A percentile compares a stretch with the other conserved stretches of the same genome.
These are phyloP conservation scores for Retiboletus flavoniger DNA, from an alignment of 1,284 basidiomycete genomes.

Conservation along the genomic window DNA sequence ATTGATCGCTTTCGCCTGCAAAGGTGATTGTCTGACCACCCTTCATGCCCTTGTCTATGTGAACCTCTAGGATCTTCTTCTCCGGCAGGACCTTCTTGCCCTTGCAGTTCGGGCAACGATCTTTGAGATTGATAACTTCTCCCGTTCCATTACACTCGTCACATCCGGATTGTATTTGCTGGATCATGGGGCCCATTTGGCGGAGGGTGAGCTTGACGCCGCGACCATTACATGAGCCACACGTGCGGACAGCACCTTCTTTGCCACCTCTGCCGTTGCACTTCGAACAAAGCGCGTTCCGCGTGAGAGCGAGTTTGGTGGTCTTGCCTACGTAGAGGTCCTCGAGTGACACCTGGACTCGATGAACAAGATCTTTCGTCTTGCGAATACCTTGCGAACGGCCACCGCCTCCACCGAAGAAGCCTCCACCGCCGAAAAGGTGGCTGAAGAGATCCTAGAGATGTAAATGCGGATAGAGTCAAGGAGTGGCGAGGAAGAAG, in stretches of 20 bases:
- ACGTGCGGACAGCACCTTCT: conserved; percentile 88
- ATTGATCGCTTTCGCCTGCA: conserved; percentile 94
- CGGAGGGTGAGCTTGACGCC: conserved; percentile 91
- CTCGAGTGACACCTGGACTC: conserved; percentile 93
- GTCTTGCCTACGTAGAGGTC: conserved; percentile 99
- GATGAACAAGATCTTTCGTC: conserved; percentile 98
- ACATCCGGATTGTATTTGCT: conserved; percentile 97
- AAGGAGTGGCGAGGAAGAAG: neutral
- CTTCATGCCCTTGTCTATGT: conserved; percentile 99
- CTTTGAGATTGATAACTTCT: conserved; percentile 92
- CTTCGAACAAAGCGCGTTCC: conserved; percentile 90
- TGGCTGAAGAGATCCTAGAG: conserved; percentile 96
- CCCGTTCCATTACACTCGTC: conserved; percentile 91
- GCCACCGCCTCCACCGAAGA: conserved; percentile 55
- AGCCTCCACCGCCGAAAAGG: conserved; percentile 72
- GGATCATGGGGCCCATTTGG: conserved; percentile 99
- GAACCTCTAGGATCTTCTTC: conserved; percentile 97
- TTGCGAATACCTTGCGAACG: conserved; percentile 84
- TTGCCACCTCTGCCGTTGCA: conserved; percentile 98
- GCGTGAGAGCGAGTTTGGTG: conserved; percentile 95
- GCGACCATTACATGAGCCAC: conserved; percentile 82
- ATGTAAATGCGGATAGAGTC: conserved; percentile 5
- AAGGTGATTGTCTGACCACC: conserved; percentile 96
- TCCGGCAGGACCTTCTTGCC: conserved; percentile 95
- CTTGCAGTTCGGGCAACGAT: conserved; percentile 91